Percentiles rank a stretch among this genome's conserved stretches.
phyloP scores from a whole-genome alignment of 495 filamentous ascomycete species.

The Xylaria venustula region DNA sequence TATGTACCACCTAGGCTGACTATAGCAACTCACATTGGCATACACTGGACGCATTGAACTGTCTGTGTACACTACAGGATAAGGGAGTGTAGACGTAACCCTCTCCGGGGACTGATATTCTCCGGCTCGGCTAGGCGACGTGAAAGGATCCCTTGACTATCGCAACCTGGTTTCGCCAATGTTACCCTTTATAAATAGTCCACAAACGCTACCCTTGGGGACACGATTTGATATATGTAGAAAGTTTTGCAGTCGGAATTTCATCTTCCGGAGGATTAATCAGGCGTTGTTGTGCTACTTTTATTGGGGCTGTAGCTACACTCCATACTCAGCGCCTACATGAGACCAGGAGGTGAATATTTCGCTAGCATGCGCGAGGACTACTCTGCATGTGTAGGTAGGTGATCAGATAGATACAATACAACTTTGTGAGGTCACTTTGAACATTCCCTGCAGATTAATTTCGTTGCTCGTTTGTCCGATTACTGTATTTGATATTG shows the following conservation, averaged over 20 bases:
- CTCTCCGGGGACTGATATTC: slow-evolving; percentile 11
- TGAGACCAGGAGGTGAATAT: background rate
- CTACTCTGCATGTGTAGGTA: background rate
- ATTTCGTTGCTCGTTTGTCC: background rate
- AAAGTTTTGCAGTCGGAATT: background rate
- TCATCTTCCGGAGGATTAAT: slow-evolving; percentile 1
- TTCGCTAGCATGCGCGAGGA: background rate
- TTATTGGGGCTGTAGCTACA: background rate
- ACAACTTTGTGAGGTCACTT: background rate
- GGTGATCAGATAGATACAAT: background rate
- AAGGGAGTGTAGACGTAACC: too few relatives aligned
- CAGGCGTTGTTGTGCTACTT: background rate
- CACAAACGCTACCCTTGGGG: background rate
- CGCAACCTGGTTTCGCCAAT: background rate
- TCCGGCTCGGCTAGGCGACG: slow-evolving; percentile 13
- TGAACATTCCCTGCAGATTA: background rate
- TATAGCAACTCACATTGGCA: too few relatives aligned
- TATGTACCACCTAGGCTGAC: too few relatives aligned
- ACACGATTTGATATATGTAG: background rate
- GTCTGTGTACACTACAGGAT: too few relatives aligned
- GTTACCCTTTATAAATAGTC: background rate
- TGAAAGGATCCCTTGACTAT: slow-evolving; percentile 5
- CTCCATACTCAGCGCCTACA: background rate
- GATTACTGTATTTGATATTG: slow-evolving; percentile 15
- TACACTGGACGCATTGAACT: too few relatives aligned